Evolutionary conservation across 1,284 basidiomycete species (phyloP), one percentile per base, ranked within the genome.

Genomic region (Ganoderma meredithae): DNA sequence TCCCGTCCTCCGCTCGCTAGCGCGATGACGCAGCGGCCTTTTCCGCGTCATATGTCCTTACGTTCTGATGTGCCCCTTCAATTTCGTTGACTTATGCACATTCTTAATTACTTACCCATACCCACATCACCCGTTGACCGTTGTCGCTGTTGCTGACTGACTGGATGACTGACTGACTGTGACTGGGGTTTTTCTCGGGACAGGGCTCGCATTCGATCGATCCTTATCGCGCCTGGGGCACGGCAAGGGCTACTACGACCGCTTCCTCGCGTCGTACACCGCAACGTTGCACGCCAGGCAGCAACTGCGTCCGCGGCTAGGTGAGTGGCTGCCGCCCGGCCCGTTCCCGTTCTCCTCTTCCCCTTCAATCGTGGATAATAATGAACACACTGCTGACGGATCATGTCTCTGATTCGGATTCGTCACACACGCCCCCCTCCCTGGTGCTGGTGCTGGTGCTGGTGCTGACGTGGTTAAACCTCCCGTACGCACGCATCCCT

Each of bases 201-300:
- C 67, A 92, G 92, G 90, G 41, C 86, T 94, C 62, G 92, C 90
- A n/a, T 94, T 94, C 73, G 92, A 94, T 79, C 82, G 80, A 60
- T 84, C 85, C n/a, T 77, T 90, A 67, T 88, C 88, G 64, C 88
- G 92, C 41, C 83, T 94, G 31, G 93, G 92, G 7, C 91, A 93
- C 74, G 92, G 92, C 47, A 94, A 92, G 78, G 92, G 93, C 7
- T 93, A 91, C 79, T 94, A 94, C 74, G 92, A 94, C 79, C 83
- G 84, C 27, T 94, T 92, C 79, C 83, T 94, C 55, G 80, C 87
- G 10, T 77, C 82, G 0, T 92, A 92, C 71, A 76, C 81, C 41
- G 68, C 69, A 33, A 27, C 60, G 59, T 44, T 60, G 59, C 64
- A 36, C 39, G 55, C 41, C 58, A 60, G 62, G 68, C 64, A 63